phyloP scores from a whole-genome alignment of 1,284 basidiomycete species.

The Blastosporella zonata region DNA sequence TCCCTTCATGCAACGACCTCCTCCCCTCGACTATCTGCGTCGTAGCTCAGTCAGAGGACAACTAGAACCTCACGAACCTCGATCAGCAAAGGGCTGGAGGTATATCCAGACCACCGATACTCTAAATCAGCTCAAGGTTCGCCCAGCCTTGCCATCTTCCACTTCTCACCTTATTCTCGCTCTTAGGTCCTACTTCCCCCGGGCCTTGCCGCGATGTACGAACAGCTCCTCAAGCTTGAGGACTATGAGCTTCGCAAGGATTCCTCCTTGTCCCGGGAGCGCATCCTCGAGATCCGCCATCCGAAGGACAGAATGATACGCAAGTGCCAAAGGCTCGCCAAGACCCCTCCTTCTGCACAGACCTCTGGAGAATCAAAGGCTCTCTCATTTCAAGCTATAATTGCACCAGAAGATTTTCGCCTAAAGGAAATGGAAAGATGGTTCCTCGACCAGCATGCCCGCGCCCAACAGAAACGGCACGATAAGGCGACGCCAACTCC shows the following conservation, averaged over 20 bases:
- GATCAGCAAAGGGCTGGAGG: conserved; percentile 56
- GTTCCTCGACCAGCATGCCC: conserved; percentile 45
- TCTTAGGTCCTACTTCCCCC: conserved; percentile 64
- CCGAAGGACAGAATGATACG: conserved; percentile 78
- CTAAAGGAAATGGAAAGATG: conserved; percentile 76
- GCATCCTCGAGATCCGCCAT: conserved; percentile 66
- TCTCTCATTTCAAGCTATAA: conserved; percentile 54
- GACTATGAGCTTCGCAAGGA: conserved; percentile 55
- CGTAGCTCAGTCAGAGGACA: conserved; percentile 68
- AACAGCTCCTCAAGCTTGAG: conserved; percentile 61
- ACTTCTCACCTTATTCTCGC: neutral
- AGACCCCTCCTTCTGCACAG: conserved; percentile 33
- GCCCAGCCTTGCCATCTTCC: neutral
- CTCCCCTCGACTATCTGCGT: conserved; percentile 51
- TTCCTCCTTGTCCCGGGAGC: conserved; percentile 54
- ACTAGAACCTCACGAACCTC: conserved; percentile 58
- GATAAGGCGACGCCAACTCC: conserved; percentile 6
- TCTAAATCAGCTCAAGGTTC: conserved; percentile 68
- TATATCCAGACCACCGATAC: conserved; percentile 74
- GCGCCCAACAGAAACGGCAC: conserved; percentile 21
- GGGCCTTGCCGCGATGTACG: conserved; percentile 66
- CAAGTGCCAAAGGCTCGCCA: conserved; percentile 62
- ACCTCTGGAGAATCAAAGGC: conserved; percentile 31
- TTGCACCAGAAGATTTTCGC: conserved; percentile 68
- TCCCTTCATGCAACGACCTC: conserved; percentile 19